These are phyloP conservation scores for Friedmanniomyces endolithicus DNA, from an alignment of 495 filamentous ascomycete genomes.

Conservation along the genomic window DNA sequence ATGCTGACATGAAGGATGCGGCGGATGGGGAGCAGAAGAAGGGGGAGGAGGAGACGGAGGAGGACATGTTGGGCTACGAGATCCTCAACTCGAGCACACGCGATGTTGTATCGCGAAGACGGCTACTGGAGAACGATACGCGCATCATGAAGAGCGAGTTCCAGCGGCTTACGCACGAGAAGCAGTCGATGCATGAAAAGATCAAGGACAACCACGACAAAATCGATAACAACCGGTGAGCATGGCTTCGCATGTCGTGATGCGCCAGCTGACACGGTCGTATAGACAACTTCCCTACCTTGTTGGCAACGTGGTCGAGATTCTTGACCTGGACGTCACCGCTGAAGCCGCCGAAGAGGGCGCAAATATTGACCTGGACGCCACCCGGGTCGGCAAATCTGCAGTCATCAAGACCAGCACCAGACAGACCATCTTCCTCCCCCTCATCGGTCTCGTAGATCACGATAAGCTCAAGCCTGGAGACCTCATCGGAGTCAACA, in stretches of 20 bases:
- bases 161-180: conserved; percentile 88
- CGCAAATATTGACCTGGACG: conserved; percentile 96
- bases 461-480: conserved; percentile 83
- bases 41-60: conserved; percentile 51
- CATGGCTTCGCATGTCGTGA: not conserved
- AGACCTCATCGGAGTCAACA: conserved; percentile 96
- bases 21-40: conserved; percentile 56
- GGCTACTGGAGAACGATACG: conserved; percentile 90
- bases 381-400: conserved; percentile 91
- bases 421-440: conserved; percentile 95
- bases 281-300: conserved; percentile 90
- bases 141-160: conserved; percentile 97
- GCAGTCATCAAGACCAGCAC: conserved; percentile 99
- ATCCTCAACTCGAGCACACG: conserved; percentile 80
- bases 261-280: not conserved
- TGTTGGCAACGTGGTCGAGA: conserved; percentile 94
- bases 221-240: conserved; percentile 95
- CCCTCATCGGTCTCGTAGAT: conserved; percentile 93
- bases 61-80: conserved; percentile 65
- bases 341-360: conserved; percentile 94
- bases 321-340: conserved; percentile 90
- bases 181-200: conserved; percentile 88
- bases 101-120: conserved; percentile 77
- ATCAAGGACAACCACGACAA: conserved; percentile 98
- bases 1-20: conserved; percentile 77